Conservation (phyloP, 345 rosid genomes). For the Reutealis trisperma region DNA sequence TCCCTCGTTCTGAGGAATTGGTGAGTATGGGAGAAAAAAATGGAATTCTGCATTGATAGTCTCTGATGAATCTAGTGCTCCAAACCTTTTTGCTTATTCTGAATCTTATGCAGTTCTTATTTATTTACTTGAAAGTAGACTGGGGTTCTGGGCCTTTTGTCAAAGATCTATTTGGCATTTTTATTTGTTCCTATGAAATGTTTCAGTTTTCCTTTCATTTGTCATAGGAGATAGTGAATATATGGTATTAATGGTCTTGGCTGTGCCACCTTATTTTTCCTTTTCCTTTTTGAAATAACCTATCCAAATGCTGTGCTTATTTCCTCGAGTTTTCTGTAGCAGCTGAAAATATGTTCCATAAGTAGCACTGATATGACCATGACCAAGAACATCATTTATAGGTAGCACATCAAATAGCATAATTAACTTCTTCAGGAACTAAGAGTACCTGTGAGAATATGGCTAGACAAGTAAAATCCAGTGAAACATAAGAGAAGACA, state of each 20-base stretch:
- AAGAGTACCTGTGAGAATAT: background rate
- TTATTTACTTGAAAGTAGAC: background rate
- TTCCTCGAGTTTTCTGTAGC: background rate
- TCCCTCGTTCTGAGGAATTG: background rate
- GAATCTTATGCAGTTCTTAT: background rate
- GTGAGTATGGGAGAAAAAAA: background rate
- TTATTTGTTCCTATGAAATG: background rate
- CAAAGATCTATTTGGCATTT: background rate
- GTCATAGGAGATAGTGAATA: background rate
- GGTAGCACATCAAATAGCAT: background rate
- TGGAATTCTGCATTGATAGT: background rate
- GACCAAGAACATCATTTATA: background rate
- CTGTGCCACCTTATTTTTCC: background rate
- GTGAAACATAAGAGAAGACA: background rate
- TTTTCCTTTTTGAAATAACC: background rate
- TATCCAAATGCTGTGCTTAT: background rate
- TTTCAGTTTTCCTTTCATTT: slow-evolving; percentile 10
- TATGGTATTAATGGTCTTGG: background rate
- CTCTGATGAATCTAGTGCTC: background rate
- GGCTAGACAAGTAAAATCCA: background rate
- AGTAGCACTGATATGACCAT: background rate
- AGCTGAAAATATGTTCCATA: background rate
- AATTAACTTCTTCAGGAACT: background rate
- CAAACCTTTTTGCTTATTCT: background rate
- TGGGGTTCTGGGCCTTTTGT: background rate